phyloP scores from a whole-genome alignment of 768 basidiomycete genomes.

The Cyathus striatus region DNA sequence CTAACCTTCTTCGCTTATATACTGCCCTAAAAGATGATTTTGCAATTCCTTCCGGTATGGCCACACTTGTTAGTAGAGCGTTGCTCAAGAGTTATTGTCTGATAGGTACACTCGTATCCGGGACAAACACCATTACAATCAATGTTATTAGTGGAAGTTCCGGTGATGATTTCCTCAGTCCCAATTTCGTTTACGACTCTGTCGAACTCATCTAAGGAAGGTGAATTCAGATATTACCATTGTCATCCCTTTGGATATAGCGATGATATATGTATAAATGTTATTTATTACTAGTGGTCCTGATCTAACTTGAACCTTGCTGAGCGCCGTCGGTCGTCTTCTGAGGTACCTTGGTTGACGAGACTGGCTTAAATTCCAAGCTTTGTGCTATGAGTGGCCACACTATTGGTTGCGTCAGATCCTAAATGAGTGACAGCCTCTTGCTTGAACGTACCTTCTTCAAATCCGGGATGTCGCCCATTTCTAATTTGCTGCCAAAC shows the following conservation, averaged over 20 bases:
- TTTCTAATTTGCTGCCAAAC: conserved; percentile 84
- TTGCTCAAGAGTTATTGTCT: background rate
- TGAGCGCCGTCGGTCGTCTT: conserved; percentile 10
- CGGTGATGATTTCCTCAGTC: conserved; percentile 38
- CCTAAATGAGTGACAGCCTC: background rate
- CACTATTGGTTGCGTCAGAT: conserved; percentile 26
- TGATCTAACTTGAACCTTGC: background rate
- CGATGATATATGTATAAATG: no score
- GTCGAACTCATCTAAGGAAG: conserved; percentile 29
- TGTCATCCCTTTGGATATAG: no score
- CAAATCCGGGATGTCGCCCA: conserved; percentile 83
- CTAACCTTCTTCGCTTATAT: background rate
- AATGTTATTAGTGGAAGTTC: conserved; percentile 38
- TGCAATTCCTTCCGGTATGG: conserved; percentile 31
- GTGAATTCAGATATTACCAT: background rate
- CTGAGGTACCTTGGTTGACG: conserved; percentile 8
- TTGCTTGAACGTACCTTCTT: conserved; percentile 51
- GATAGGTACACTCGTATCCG: conserved; percentile 28
- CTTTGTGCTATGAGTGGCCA: conserved; percentile 65
- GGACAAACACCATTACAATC: conserved; percentile 38
- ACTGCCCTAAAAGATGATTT: conserved; percentile 25
- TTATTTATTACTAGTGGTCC: background rate
- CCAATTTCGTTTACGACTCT: conserved; percentile 40
- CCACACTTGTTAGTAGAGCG: background rate
- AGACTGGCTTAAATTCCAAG: conserved; percentile 51